Base-by-base conservation (phyloP, 805 yeast genomes). In the Barnettozyma siamensis region DNA sequence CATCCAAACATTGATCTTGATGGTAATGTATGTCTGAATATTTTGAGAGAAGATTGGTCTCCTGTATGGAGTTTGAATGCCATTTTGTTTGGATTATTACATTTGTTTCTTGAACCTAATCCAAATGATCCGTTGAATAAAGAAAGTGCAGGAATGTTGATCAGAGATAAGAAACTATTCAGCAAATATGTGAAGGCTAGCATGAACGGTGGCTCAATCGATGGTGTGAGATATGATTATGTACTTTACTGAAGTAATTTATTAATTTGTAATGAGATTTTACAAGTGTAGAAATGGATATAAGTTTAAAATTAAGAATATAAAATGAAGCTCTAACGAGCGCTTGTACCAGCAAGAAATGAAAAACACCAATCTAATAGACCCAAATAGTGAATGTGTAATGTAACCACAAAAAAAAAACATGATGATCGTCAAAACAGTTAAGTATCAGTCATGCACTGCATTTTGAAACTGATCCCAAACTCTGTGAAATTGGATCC, bases 41-140 rank as follows among this genome's bases (percentile, higher is more conserved):
- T 91, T 28, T 68, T 91, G 44, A 69, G 98, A 51, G 96, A 89
- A 59, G 98, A 91, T 60, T 91, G 99, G 99, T 80, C 88, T 23
- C 98, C 99, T 0, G 95, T 88, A 0, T 68, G 91, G 50, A 85
- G 83, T 44, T 65, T 91, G 55, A 87, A 84, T 57, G 72, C 89
- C 5, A 80, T 91, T 8, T 70, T 89, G 42, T 80, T 89, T 31
- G 98, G 99, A 0, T 69, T 91, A 40, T 76, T 88, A 54, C 88
- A 83, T 57, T 70, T 91, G 46, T 88, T 91, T 52, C 65, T 87
- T 40, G 97, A 91, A 51, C 96, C 97, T 7, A 91, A 88, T 58
- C 83, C 95, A 2, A 80, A 79, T 46, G 98, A 91, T 59, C 98
- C 98, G 3, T 72, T 91, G 52, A 93, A 93, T 60, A 87, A 88